phyloP scores from a whole-genome alignment of 768 basidiomycete species.

The Boletus pseudo-olivaceus region DNA sequence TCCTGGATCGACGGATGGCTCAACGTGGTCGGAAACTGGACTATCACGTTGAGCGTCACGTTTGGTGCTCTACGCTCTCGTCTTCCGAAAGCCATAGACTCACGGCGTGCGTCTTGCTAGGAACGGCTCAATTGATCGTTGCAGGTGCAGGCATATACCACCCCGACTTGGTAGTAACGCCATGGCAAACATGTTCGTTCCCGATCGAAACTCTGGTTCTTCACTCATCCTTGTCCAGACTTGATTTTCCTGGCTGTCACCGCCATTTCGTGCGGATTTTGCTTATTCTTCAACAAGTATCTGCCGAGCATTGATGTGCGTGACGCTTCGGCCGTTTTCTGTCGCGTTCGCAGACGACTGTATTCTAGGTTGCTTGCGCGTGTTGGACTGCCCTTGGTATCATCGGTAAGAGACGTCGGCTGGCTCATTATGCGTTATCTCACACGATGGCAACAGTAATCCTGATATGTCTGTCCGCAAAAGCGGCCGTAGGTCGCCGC shows the following conservation, averaged over 20 bases:
- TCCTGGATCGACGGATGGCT: slow-evolving; percentile 73
- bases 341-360: slow-evolving; percentile 2
- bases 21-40: slow-evolving; percentile 67
- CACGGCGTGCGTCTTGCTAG: slow-evolving; percentile 26
- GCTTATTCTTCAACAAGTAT: slow-evolving; percentile 53
- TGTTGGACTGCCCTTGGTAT: slow-evolving; percentile 61
- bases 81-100: background rate
- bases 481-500: slow-evolving; percentile 53
- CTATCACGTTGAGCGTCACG: slow-evolving; percentile 59
- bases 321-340: background rate
- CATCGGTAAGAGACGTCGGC: slow-evolving; percentile 34
- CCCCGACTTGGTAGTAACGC: slow-evolving; percentile 52
- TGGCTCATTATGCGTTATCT: background rate
- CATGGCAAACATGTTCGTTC: slow-evolving; percentile 59
- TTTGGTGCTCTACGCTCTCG: slow-evolving; percentile 39
- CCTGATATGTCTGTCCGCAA: slow-evolving; percentile 52
- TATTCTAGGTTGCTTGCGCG: slow-evolving; percentile 50
- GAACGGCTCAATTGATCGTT: slow-evolving; percentile 56
- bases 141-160: slow-evolving; percentile 57
- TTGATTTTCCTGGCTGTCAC: slow-evolving; percentile 57
- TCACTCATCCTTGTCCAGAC: slow-evolving; percentile 30
- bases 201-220: background rate
- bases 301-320: slow-evolving; percentile 50
- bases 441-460: slow-evolving; percentile 42
- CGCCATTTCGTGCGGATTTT: slow-evolving; percentile 43